phyloP scores from a whole-genome alignment of 805 yeast genomes.

The Wickerhamomyces sydowiorum region DNA sequence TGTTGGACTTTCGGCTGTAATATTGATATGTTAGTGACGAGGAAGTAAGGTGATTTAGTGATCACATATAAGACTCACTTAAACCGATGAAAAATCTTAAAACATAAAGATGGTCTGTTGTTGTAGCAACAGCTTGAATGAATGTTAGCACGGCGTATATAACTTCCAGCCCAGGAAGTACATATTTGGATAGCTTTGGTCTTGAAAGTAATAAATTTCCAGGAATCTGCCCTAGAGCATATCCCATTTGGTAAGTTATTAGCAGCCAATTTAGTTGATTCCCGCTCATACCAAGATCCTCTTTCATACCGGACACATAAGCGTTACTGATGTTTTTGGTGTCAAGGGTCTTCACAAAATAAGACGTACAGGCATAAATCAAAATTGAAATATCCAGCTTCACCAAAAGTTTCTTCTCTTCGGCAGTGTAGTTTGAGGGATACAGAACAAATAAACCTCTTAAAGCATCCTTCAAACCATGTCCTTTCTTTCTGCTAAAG shows the following conservation, averaged over 20 bases:
- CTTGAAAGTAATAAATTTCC: slow-evolving; percentile 30
- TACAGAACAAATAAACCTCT: slow-evolving; percentile 5
- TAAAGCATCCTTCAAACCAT: not conserved
- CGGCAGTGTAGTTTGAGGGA: slow-evolving; percentile 2
- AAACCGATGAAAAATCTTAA: slow-evolving; percentile 54
- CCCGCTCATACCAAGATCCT: slow-evolving; percentile 48
- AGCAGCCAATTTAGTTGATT: slow-evolving; percentile 40
- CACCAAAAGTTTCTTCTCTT: slow-evolving; percentile 3
- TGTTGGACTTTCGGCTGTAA: no score
- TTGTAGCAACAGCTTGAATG: slow-evolving; percentile 1
- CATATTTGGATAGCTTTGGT: slow-evolving; percentile 27
- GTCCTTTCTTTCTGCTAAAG: no score
- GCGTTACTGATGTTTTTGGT: slow-evolving; percentile 55
- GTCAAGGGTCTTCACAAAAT: slow-evolving; percentile 44
- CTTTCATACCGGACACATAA: slow-evolving; percentile 55
- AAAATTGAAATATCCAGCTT: slow-evolving; percentile 7
- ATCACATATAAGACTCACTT: slow-evolving; percentile 28
- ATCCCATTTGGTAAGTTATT: slow-evolving; percentile 5
- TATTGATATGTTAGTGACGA: no score
- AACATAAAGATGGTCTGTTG: slow-evolving; percentile 35
- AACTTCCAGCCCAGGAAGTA: slow-evolving; percentile 37
- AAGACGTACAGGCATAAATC: slow-evolving; percentile 9
- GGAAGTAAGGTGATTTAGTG: slow-evolving; percentile 43
- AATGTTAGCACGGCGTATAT: slow-evolving; percentile 26
- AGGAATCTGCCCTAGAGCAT: slow-evolving; percentile 5